Evolutionary conservation across 176 grass and related monocot genomes (phyloP), one percentile per base, ranked within the genome.

Genomic region (Olyra latifolia): DNA sequence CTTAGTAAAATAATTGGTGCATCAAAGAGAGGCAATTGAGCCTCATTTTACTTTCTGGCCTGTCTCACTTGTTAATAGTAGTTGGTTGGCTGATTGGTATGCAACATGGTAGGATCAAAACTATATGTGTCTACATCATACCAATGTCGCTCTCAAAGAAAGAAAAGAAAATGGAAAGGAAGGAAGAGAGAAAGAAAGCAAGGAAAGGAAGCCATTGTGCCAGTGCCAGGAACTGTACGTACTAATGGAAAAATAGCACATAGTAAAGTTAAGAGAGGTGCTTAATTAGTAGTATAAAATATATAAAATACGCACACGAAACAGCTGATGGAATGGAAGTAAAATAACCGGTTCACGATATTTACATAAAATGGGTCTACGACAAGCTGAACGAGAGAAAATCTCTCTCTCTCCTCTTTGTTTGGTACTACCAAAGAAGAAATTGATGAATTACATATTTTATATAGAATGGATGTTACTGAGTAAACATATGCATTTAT

Each of bases 401-500:
- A 16, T 49, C 1, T 6, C 32, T n/a, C 15, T n/a, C 56, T 13
- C 22, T 42, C 32, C 32, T 57, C 41, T 40, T 25, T 32, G 10
- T 41, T 57, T 74, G 35, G 39, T n/a, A n/a, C n/a, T n/a, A 14
- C n/a, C 13, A 58, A 75, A 58, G 53, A 42, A 23, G 60, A 60
- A 14, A 14, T 17, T 47, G 6, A 2, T 28, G 29, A 20, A n/a
- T n/a, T n/a, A n/a, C n/a, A n/a, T n/a, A 30, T 20, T 16, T 62
- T 46, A 46, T 25, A 9, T 76, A 42, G 9, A 25, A 20, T 16
- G 22, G n/a, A 35, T 1, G 9, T 9, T 35, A 58, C 10, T n/a
- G n/a, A n/a, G n/a, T n/a, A 55, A 55, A 76, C 45, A 47, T 77
- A 54, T 40, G 19, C 22, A 62, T 47, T 32, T 76, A n/a, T 42